Conservation (phyloP, 1,139 yeast genomes). For the Diutina ranongensis region DNA sequence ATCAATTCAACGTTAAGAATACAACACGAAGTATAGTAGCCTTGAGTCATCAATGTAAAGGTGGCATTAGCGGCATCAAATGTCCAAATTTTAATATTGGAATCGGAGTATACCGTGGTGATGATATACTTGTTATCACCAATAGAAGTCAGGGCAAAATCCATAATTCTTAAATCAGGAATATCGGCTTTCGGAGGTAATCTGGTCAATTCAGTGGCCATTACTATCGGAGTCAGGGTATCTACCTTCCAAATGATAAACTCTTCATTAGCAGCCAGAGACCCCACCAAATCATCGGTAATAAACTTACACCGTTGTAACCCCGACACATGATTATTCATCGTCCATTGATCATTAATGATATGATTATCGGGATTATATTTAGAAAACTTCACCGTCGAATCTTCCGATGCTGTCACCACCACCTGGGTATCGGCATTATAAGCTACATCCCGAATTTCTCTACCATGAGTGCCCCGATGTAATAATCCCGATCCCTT, state of each 20-base stretch:
- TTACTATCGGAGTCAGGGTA: conserved; percentile 23
- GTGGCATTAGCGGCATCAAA: conserved; percentile 23
- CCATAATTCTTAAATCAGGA: conserved; percentile 88
- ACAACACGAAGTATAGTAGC: conserved; percentile 64
- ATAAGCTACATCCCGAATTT: conserved; percentile 51
- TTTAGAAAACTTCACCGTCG: conserved; percentile 47
- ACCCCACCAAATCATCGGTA: conserved; percentile 28
- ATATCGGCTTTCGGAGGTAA: conserved; percentile 34
- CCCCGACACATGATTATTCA: conserved; percentile 81
- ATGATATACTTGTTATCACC: conserved; percentile 32
- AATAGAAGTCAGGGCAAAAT: conserved; percentile 39
- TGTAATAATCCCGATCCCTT: conserved; percentile 18
- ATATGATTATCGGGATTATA: not conserved
- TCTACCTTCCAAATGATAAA: conserved; percentile 64
- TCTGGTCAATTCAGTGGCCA: conserved; percentile 32
- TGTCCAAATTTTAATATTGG: conserved; percentile 57
- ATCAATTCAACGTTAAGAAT: conserved; percentile 49
- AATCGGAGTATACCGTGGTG: conserved; percentile 75
- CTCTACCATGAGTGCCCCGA: conserved; percentile 84
- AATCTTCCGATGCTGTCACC: conserved; percentile 84
- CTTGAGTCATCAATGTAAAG: conserved; percentile 36
- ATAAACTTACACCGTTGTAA: conserved; percentile 65
- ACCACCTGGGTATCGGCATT: conserved; percentile 25
- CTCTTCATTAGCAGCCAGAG: conserved; percentile 89
- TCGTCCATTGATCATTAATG: conserved; percentile 40